Evolutionary conservation across 805 yeast genomes (phyloP).

Genomic region (Komagataella mondaviorum): DNA sequence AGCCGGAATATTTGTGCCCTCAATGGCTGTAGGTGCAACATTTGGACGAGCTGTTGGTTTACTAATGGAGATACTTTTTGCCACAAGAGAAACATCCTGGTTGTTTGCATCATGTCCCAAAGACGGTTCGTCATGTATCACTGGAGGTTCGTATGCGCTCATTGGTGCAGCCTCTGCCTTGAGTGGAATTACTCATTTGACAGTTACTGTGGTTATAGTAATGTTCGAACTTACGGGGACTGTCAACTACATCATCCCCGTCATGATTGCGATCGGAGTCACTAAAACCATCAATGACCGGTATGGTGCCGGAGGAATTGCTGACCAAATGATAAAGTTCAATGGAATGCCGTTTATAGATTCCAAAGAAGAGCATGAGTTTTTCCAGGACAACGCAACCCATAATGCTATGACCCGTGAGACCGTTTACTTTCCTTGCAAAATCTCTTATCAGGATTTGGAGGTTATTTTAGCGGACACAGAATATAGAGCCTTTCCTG

Average conservation of each 20-base stretch:
- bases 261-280: slow-evolving; percentile 89
- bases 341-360: slow-evolving; percentile 81
- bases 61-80: slow-evolving; percentile 38
- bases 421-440: slow-evolving; percentile 23
- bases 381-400: slow-evolving; percentile 26
- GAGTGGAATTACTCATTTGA: slow-evolving; percentile 87
- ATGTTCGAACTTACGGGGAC: slow-evolving; percentile 98
- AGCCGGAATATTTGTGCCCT: slow-evolving; percentile 95
- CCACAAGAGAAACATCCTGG: slow-evolving; percentile 20
- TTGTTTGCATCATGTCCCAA: slow-evolving; percentile 23
- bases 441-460: slow-evolving; percentile 19
- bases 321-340: slow-evolving; percentile 85
- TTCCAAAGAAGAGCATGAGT: slow-evolving; percentile 52
- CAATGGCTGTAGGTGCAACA: slow-evolving; percentile 94
- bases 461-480: slow-evolving; percentile 20
- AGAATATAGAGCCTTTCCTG: slow-evolving; percentile 36
- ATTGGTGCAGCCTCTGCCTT: slow-evolving; percentile 94
- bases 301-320: slow-evolving; percentile 78
- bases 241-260: slow-evolving; percentile 77
- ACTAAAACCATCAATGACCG: slow-evolving; percentile 70
- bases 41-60: slow-evolving; percentile 84
- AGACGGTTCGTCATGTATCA: slow-evolving; percentile 39
- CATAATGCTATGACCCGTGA: slow-evolving; percentile 50
- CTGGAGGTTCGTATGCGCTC: slow-evolving; percentile 92
- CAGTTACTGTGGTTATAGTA: slow-evolving; percentile 85